phyloP scores from a whole-genome alignment of 352 stramenopile species.

The Phytophthora lateralis region DNA sequence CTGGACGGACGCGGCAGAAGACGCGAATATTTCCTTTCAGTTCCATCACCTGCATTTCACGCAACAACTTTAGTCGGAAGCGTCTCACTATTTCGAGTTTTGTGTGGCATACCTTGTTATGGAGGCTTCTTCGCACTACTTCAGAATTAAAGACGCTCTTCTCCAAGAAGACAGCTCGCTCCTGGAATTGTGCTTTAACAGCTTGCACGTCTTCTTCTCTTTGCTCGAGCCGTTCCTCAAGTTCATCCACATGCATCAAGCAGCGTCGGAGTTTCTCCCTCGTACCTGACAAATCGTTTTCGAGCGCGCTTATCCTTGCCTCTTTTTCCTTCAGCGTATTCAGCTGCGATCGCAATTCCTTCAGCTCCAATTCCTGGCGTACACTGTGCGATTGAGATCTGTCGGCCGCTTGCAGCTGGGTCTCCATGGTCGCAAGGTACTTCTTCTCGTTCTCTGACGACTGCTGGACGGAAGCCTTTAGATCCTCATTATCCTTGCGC shows the following conservation, averaged over 20 bases:
- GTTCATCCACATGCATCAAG: conserved; percentile 30
- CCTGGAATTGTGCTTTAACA: conserved; percentile 33
- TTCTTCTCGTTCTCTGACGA: conserved; percentile 45
- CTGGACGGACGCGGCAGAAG: conserved; percentile 93
- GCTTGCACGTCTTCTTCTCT: conserved; percentile 38
- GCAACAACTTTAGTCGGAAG: conserved; percentile 6
- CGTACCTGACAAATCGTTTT: conserved; percentile 39
- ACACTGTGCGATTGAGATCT: conserved; percentile 40
- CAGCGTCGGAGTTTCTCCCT: conserved; percentile 44
- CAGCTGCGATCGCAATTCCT: conserved; percentile 33
- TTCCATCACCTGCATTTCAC: conserved; percentile 88
- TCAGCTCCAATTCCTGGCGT: conserved; percentile 44
- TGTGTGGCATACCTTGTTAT: conserved; percentile 70
- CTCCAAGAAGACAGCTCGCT: conserved; percentile 47
- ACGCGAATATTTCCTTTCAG: conserved; percentile 97
- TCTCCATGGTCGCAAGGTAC: conserved; percentile 29
- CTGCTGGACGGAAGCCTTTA: conserved; percentile 38
- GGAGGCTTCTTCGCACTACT: conserved; percentile 72
- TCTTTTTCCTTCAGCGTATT: conserved; percentile 44
- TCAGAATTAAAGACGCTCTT: conserved; percentile 65
- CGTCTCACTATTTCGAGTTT: background rate
- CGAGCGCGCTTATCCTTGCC: conserved; percentile 36
- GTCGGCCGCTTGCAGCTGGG: conserved; percentile 22
- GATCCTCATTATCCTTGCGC: conserved; percentile 40
- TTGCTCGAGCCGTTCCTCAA: conserved; percentile 44